These are phyloP conservation scores for Hypoxylon cercidicola DNA, from an alignment of 495 filamentous ascomycete species.

Conservation along the genomic window DNA sequence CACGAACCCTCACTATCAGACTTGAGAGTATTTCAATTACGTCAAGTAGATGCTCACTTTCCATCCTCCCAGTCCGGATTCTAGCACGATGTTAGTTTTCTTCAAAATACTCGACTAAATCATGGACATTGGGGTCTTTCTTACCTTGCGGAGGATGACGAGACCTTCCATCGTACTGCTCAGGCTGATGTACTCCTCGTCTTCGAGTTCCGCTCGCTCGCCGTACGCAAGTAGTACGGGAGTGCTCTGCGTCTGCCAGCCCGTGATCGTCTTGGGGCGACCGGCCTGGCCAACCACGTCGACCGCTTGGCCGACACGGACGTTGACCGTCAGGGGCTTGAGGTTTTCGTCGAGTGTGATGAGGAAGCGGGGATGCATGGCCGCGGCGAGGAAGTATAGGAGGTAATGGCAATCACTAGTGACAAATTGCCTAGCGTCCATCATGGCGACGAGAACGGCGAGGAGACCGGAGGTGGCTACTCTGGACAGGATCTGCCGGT, in stretches of 20 bases:
- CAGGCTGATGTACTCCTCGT: conserved; percentile 94
- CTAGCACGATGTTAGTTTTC: conserved; percentile 46
- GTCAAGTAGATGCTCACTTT: conserved; percentile 43
- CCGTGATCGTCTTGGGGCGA: conserved; percentile 97
- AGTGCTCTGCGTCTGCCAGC: conserved; percentile 99
- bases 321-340: conserved; percentile 93
- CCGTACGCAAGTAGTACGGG: conserved; percentile 92
- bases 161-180: conserved; percentile 92
- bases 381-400: conserved; percentile 96
- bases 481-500: conserved; percentile 91
- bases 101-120: conserved; percentile 8
- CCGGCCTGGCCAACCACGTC: conserved; percentile 98
- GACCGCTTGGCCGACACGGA: conserved; percentile 96
- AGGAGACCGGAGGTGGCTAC: conserved; percentile 92
- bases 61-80: conserved; percentile 60
- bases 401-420: conserved; percentile 90
- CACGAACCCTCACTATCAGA: neutral
- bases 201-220: conserved; percentile 95
- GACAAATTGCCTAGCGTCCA: conserved; percentile 95
- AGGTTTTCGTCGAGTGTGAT: conserved; percentile 95
- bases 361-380: conserved; percentile 96
- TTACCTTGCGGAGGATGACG: conserved; percentile 96
- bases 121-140: conserved; percentile 5
- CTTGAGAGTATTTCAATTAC: no score
- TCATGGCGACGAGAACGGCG: conserved; percentile 87